These are phyloP conservation scores for Selaginella moellendorffii DNA, from an alignment of 75 land plant genomes.

Conservation along the genomic window DNA sequence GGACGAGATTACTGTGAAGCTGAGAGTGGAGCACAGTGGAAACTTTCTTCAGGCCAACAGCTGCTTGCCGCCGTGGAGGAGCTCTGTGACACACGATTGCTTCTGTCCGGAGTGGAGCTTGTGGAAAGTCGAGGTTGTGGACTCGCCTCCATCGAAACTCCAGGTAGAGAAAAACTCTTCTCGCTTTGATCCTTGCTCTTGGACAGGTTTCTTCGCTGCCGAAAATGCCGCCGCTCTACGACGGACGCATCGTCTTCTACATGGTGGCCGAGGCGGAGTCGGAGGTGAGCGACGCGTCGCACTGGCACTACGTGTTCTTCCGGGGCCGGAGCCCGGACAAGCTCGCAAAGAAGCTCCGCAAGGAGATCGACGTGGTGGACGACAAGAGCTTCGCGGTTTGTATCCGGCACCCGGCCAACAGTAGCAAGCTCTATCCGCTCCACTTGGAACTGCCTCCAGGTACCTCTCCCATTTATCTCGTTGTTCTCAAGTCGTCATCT, in stretches of 20 bases:
- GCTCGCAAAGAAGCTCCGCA: background rate
- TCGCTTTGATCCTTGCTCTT: background rate
- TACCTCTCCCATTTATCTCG: conserved; percentile 4
- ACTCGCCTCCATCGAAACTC: background rate
- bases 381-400: conserved; percentile 1
- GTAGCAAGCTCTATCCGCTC: conserved; percentile 2
- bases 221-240: background rate
- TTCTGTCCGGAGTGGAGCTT: conserved; percentile 11
- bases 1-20: background rate
- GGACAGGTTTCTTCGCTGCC: background rate
- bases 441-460: background rate
- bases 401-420: conserved; percentile 13
- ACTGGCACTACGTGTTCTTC: conserved; percentile 3
- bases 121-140: background rate
- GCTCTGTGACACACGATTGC: conserved; percentile 18
- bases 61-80: background rate
- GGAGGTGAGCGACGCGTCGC: background rate
- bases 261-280: conserved; percentile 3
- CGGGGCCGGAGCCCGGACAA: background rate
- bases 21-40: conserved; percentile 10
- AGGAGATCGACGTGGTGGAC: conserved; percentile 9
- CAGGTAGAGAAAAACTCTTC: background rate
- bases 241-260: conserved; percentile 6
- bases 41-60: background rate
- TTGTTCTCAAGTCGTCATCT: conserved; percentile 7